A percentile compares a stretch with the other conserved stretches of the same genome.
Conservation (phyloP, 305 asterid species). For the Fraxinus baroniana region DNA sequence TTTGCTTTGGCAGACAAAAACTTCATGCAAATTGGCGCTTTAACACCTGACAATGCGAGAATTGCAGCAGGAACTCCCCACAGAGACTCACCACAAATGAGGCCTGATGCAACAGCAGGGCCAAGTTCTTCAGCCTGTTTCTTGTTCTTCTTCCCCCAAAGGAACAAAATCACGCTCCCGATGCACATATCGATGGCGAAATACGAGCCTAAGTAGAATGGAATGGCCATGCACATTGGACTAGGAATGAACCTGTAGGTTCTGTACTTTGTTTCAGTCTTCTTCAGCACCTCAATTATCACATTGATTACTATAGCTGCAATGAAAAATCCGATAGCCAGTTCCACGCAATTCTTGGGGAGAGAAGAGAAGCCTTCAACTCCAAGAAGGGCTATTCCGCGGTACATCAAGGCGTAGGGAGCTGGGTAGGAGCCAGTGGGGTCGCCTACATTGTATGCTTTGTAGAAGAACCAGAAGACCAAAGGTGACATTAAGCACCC, state of each 20-base stretch:
- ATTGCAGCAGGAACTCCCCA: constrained; percentile 65
- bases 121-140: constrained; percentile 30
- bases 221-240: constrained; percentile 75
- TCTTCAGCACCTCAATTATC: constrained; percentile 20
- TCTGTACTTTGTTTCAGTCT: constrained; percentile 36
- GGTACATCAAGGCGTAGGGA: constrained; percentile 52
- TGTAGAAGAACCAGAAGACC: constrained; percentile 66
- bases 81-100: constrained; percentile 61
- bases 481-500: constrained; percentile 54
- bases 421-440: constrained; percentile 52
- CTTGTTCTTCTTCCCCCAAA: constrained; percentile 40
- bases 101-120: constrained; percentile 65
- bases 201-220: constrained; percentile 56
- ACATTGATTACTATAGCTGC: constrained; percentile 29
- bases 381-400: constrained; percentile 56
- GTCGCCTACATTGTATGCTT: constrained; percentile 48
- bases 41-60: constrained; percentile 43
- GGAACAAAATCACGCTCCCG: constrained; percentile 53
- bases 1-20: constrained; percentile 34
- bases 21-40: constrained; percentile 68
- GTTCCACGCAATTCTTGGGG: constrained; percentile 48
- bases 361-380: constrained; percentile 60
- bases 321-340: constrained; percentile 31
- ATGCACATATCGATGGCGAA: constrained; percentile 72
- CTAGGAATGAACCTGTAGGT: constrained; percentile 48